Evolutionary conservation across 192 early-diverging fungal genomes (phyloP), one percentile per base, ranked within the genome.

Genomic region (Coemansia asiatica): DNA sequence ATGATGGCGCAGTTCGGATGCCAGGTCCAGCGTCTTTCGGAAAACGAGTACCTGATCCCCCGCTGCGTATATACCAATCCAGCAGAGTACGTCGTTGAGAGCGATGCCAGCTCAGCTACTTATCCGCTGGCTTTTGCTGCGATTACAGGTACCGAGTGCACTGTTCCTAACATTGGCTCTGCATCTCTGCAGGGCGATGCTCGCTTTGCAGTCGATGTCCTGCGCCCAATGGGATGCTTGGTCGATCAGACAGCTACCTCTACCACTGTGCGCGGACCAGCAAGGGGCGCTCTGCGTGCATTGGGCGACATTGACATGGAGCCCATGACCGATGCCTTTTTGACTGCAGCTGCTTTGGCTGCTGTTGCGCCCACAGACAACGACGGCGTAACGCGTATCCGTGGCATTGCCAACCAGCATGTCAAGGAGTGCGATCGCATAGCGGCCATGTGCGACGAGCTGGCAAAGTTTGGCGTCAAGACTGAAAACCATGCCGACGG

Each of bases 381-480:
- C 18, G 87, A 87, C 29, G 83, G 85, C 33, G 81, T 87, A 2
- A 95, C 97, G 48, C 82, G 88, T 48, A 99, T 99, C 68, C 88
- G 85, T 38, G 97, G 97, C 56, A 95, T 99, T 60, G 92, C 95
- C 28, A 97, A 98, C 71, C 97, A 99, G 82, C 90, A 94, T 40
- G 93, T 98, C 48, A 98, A 99, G 79, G 97, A 99, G 72, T 99
- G 95, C 83, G 90, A 99, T 68, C 92, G 97, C 62, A 97, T 99
- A 64, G 90, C 89, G 13, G 97, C 93, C 23, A 97, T 99, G 95
- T 89, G 95, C 66, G 88, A 90, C 56, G 93, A 99, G 75, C 84
- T 99, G 28, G 88, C 83, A 61, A 88, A 88, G 74, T 95, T 98
- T 85, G 97, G 95, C 21, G 92, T 97, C 25, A 61, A 56, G 4